These are phyloP conservation scores for Tilletia walkeri DNA, from an alignment of 1,284 basidiomycete genomes.

Conservation along the genomic window DNA sequence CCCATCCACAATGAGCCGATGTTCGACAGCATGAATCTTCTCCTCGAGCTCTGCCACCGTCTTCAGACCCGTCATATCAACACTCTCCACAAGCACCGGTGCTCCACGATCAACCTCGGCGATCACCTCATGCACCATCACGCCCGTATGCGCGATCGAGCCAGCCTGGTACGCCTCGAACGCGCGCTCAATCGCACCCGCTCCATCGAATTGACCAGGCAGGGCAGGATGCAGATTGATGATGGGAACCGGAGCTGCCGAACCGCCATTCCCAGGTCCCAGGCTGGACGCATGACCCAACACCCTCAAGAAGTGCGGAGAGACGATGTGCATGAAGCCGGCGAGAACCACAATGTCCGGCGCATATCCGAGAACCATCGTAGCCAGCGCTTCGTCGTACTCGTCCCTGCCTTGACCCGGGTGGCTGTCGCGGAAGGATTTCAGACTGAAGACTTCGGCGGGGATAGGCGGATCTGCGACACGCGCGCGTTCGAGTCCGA, in stretches of 20 bases:
- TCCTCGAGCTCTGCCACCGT: slow-evolving; percentile 72
- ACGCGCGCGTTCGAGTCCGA: slow-evolving; percentile 80
- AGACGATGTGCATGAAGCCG: slow-evolving; percentile 94
- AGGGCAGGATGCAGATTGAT: slow-evolving; percentile 97
- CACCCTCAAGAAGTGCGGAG: slow-evolving; percentile 59
- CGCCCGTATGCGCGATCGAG: slow-evolving; percentile 64
- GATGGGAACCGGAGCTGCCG: slow-evolving; percentile 68
- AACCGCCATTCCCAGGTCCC: slow-evolving; percentile 21
- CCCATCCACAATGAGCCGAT: slow-evolving; percentile 85
- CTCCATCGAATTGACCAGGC: slow-evolving; percentile 90
- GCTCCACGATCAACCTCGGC: slow-evolving; percentile 89
- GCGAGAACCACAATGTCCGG: slow-evolving; percentile 90
- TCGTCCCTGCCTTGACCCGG: slow-evolving; percentile 70
- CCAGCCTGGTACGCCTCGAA: slow-evolving; percentile 83
- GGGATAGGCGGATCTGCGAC: slow-evolving; percentile 68
- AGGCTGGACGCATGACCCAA: slow-evolving; percentile 42
- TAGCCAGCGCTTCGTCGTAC: slow-evolving; percentile 82
- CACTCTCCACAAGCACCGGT: slow-evolving; percentile 76
- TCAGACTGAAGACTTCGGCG: slow-evolving; percentile 78
- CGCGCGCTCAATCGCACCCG: slow-evolving; percentile 82
- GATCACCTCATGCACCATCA: slow-evolving; percentile 92
- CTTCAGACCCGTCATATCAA: slow-evolving; percentile 72
- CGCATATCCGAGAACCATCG: slow-evolving; percentile 62
- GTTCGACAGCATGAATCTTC: slow-evolving; percentile 79
- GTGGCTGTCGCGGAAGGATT: slow-evolving; percentile 76